Evolutionary conservation across 257 asterid genomes (phyloP).

Genomic region (Rhazya stricta): DNA sequence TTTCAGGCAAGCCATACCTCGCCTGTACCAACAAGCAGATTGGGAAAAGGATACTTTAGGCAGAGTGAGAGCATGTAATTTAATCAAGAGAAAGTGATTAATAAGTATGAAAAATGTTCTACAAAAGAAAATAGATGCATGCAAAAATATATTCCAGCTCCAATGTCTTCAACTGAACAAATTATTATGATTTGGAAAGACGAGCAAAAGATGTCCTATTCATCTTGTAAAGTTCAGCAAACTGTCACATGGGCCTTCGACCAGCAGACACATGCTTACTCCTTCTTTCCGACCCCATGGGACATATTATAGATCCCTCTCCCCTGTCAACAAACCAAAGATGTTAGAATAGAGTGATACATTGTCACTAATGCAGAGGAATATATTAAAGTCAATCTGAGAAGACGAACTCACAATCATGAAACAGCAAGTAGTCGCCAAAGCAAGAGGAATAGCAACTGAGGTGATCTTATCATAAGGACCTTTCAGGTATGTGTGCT

Average conservation of each 20-base stretch:
- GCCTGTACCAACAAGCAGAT: background rate
- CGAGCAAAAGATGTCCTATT: background rate
- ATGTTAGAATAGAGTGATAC: background rate
- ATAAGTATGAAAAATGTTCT: background rate
- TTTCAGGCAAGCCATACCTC: no score
- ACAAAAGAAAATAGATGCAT: conserved; percentile 2
- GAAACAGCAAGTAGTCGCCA: conserved; percentile 45
- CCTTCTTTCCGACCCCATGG: conserved; percentile 82
- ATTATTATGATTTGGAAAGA: background rate
- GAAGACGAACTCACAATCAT: conserved; percentile 52
- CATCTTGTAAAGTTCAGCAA: background rate
- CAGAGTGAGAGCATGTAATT: background rate
- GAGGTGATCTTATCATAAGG: conserved; percentile 61
- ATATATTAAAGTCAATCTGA: background rate
- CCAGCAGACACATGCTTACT: conserved; percentile 32
- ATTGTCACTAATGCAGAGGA: conserved; percentile 1
- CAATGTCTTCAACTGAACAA: background rate
- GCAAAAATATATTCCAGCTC: background rate
- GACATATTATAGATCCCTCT: conserved; percentile 79
- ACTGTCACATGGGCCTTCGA: background rate
- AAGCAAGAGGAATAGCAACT: conserved; percentile 61
- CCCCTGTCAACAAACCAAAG: conserved; percentile 35
- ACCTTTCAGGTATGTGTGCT: conserved; percentile 55
- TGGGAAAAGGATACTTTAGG: background rate
- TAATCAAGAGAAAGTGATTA: background rate